These are phyloP conservation scores for Penicillium thymicola DNA, from an alignment of 2,329 filamentous ascomycete species.

Conservation along the genomic window DNA sequence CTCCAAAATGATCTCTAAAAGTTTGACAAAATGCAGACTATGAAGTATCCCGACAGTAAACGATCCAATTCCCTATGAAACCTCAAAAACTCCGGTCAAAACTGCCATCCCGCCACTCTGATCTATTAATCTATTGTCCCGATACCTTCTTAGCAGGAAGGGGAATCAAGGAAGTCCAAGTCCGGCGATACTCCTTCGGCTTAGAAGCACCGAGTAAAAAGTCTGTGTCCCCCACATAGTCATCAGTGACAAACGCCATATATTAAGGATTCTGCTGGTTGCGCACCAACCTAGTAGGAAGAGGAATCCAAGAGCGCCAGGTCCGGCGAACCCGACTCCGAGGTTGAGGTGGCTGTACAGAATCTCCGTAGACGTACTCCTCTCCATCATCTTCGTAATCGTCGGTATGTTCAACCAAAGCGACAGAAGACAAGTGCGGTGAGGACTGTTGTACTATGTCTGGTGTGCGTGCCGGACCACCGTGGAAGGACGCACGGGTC, in stretches of 20 bases:
- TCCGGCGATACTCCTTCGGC: background rate
- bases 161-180: constrained; percentile 4
- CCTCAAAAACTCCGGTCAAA: constrained; percentile 16
- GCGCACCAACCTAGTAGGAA: background rate
- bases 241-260: background rate
- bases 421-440: background rate
- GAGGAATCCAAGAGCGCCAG: constrained; percentile 1
- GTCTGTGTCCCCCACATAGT: background rate
- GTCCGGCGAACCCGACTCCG: background rate
- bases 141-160: background rate
- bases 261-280: background rate
- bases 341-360: background rate
- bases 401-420: background rate
- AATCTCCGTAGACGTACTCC: background rate
- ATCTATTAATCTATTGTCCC: background rate
- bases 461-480: background rate
- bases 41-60: background rate
- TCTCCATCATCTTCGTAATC: background rate
- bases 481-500: background rate
- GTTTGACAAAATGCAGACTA: background rate
- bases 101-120: constrained; percentile 1
- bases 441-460: background rate
- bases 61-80: background rate
- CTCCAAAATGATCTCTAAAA: background rate
- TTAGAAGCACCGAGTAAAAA: background rate